Conservation (phyloP, 176 grass and related monocot species). For the Oryza longistaminata region DNA sequence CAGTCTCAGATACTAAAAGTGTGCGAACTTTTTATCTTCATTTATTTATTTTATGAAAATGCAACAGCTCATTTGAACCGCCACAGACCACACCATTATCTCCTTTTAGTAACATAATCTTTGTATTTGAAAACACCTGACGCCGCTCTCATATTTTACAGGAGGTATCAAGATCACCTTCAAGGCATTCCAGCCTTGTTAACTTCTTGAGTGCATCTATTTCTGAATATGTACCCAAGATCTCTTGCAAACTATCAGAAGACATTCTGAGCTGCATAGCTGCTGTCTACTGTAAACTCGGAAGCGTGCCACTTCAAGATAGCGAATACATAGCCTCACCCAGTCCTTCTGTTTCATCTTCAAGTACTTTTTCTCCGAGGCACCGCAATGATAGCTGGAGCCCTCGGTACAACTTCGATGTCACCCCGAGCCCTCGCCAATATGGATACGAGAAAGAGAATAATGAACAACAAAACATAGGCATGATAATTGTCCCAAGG, state of each 20-base stretch:
- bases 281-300: conserved; percentile 77
- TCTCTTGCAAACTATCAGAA: conserved; percentile 84
- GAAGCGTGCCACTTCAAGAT: conserved; percentile 40
- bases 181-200: conserved; percentile 66
- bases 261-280: conserved; percentile 86
- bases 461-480: conserved; percentile 42
- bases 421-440: conserved; percentile 39
- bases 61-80: neutral
- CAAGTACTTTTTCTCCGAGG: conserved; percentile 71
- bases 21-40: conserved; percentile 19
- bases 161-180: conserved; percentile 51
- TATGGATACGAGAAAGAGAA: conserved; percentile 53
- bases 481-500: conserved; percentile 68
- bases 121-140: conserved; percentile 29
- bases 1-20: conserved; percentile 39
- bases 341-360: conserved; percentile 64
- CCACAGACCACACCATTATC: neutral
- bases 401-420: conserved; percentile 49
- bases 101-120: neutral
- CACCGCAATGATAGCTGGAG: conserved; percentile 57
- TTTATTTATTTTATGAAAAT: neutral
- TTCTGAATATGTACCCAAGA: conserved; percentile 63
- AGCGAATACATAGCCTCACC: conserved; percentile 45
- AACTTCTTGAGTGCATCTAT: conserved; percentile 74
- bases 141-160: conserved; percentile 24